Evolutionary conservation across 306 rosid genomes (phyloP).

Genomic region (Gastrolobium bilobum): DNA sequence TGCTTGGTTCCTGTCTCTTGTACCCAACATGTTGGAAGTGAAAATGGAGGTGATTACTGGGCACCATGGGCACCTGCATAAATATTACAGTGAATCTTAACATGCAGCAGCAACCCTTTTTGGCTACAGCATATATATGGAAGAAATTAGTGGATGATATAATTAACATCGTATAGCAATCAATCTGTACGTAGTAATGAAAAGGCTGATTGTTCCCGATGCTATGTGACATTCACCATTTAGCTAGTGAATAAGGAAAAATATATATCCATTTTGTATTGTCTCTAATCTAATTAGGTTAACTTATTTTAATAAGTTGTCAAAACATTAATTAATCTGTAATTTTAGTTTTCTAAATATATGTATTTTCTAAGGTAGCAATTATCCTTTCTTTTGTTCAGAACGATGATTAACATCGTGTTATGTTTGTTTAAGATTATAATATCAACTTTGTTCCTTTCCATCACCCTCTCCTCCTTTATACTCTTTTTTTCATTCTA

Average conservation of each 20-base stretch:
- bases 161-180: slow-evolving; percentile 75
- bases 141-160: slow-evolving; percentile 32
- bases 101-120: background rate
- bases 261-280: slow-evolving; percentile 19
- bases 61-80: slow-evolving; percentile 52
- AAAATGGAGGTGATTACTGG: slow-evolving; percentile 89
- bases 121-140: background rate
- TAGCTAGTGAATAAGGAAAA: background rate
- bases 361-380: no score
- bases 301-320: slow-evolving; percentile 26
- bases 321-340: slow-evolving; percentile 24
- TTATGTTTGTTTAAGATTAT: slow-evolving; percentile 3
- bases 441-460: background rate
- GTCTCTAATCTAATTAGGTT: slow-evolving; percentile 54
- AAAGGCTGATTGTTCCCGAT: slow-evolving; percentile 84
- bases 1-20: slow-evolving; percentile 86
- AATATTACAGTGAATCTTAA: slow-evolving; percentile 63
- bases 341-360: slow-evolving; percentile 26
- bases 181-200: slow-evolving; percentile 56
- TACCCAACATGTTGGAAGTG: slow-evolving; percentile 79
- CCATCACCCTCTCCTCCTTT: background rate
- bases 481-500: background rate
- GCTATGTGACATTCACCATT: slow-evolving; percentile 55
- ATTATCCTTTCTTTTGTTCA: background rate
- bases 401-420: background rate